Conservation (phyloP, 2,329 filamentous ascomycete species). For the Scopulariopsis brevicaulis region DNA sequence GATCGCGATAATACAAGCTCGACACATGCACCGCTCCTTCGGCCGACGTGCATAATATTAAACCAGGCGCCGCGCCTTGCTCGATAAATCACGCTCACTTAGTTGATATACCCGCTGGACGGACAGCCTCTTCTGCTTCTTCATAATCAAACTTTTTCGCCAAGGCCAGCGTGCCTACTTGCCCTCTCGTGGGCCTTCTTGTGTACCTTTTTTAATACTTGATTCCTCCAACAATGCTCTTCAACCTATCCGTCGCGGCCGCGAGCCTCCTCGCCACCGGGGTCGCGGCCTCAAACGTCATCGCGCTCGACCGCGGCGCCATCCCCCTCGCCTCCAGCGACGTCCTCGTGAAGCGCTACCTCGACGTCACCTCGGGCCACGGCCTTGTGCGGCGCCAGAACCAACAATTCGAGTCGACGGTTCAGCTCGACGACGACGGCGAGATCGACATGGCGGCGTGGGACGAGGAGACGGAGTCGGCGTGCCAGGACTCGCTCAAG, state of each 20-base stretch:
- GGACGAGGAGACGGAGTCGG: constrained; percentile 40
- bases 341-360: constrained; percentile 7
- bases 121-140: not conserved
- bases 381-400: not conserved
- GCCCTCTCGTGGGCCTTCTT: not conserved
- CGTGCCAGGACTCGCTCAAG: constrained; percentile 47
- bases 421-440: constrained; percentile 26
- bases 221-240: constrained; percentile 5
- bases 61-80: not conserved
- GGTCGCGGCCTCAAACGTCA: constrained; percentile 5
- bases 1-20: no score
- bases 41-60: not conserved
- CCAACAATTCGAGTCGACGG: constrained; percentile 6
- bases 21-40: not conserved
- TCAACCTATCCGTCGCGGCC: constrained; percentile 6
- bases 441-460: constrained; percentile 43
- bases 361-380: constrained; percentile 2
- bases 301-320: constrained; percentile 2
- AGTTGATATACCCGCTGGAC: constrained; percentile 3
- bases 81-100: not conserved
- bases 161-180: not conserved
- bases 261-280: constrained; percentile 5
- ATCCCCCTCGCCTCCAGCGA: constrained; percentile 6
- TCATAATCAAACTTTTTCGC: not conserved
- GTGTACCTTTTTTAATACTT: not conserved